Evolutionary conservation across 2,329 filamentous ascomycete genomes (phyloP).

Genomic region (Rutstroemia sp.): DNA sequence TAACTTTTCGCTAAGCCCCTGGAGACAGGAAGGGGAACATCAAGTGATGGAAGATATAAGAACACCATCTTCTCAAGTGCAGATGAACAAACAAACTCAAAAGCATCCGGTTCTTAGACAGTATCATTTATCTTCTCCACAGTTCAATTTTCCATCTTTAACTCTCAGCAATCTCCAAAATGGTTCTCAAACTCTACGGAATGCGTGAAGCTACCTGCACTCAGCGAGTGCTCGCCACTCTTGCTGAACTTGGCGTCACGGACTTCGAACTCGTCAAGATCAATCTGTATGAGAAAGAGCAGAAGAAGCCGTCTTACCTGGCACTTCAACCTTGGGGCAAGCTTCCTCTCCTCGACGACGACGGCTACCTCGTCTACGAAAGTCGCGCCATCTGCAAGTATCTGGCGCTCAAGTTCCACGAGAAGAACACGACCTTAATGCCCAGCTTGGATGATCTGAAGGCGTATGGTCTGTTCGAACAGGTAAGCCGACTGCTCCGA

Average conservation of each 20-base stretch:
- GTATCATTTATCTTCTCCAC: not conserved
- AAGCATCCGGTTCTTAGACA: not conserved
- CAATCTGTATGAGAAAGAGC: constrained; percentile 22
- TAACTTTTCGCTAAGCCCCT: no score
- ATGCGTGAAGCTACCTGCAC: constrained; percentile 23
- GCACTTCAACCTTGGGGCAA: constrained; percentile 31
- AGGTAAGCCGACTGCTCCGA: not conserved
- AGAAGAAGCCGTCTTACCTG: constrained; percentile 18
- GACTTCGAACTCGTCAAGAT: constrained; percentile 23
- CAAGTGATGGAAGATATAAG: no score
- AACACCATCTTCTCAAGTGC: no score
- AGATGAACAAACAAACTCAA: not conserved
- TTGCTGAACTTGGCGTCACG: constrained; percentile 28
- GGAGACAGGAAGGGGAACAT: no score
- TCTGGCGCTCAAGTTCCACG: constrained; percentile 27
- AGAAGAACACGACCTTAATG: constrained; percentile 22
- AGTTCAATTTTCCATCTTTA: not conserved
- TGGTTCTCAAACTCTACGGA: constrained; percentile 30
- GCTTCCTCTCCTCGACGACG: constrained; percentile 31
- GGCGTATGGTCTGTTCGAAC: constrained; percentile 18
- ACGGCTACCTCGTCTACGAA: constrained; percentile 25
- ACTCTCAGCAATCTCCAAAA: constrained; percentile 11
- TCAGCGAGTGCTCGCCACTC: constrained; percentile 23
- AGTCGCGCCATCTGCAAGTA: constrained; percentile 28
- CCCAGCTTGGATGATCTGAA: constrained; percentile 21